Evolutionary conservation across 1,139 yeast species (phyloP).

Genomic region (Kodamaea anthophila): DNA sequence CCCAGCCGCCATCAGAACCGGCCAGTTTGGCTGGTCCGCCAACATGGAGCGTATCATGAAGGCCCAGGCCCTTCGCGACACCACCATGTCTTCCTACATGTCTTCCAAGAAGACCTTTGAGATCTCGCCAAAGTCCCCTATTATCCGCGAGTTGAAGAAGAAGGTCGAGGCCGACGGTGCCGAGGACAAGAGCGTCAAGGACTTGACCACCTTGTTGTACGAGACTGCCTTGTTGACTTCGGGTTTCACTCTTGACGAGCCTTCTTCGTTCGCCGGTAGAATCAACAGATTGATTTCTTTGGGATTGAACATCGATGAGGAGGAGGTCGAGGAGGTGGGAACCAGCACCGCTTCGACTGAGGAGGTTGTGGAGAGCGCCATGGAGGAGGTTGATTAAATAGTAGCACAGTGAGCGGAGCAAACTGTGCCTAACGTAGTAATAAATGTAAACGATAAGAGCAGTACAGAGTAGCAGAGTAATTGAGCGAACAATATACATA

Average conservation of each 20-base stretch:
- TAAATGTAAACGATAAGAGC: too few species aligned
- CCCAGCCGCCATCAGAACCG: slow-evolving; percentile 99
- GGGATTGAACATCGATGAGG: slow-evolving; percentile 93
- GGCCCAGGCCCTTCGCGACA: slow-evolving; percentile 99
- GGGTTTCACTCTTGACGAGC: slow-evolving; percentile 98
- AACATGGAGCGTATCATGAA: slow-evolving; percentile 99
- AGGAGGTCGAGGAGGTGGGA: slow-evolving; percentile 37
- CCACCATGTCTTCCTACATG: slow-evolving; percentile 99
- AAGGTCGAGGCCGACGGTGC: slow-evolving; percentile 97
- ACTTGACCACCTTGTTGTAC: slow-evolving; percentile 89
- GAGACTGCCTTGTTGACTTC: slow-evolving; percentile 98
- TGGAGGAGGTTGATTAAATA: slow-evolving; percentile 96
- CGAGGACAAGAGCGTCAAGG: slow-evolving; percentile 97
- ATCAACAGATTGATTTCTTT: slow-evolving; percentile 96
- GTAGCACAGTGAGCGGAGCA: too few species aligned
- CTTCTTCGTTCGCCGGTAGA: slow-evolving; percentile 94
- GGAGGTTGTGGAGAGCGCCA: slow-evolving; percentile 82
- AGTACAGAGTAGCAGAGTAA: too few species aligned
- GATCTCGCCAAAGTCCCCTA: slow-evolving; percentile 94
- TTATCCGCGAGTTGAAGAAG: slow-evolving; percentile 90
- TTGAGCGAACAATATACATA: too few species aligned
- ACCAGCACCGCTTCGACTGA: slow-evolving; percentile 49
- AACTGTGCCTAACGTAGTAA: too few species aligned
- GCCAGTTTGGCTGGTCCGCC: slow-evolving; percentile 99
- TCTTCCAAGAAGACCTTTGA: slow-evolving; percentile 98